A percentile compares a stretch with the other conserved stretches of the same genome.
These are phyloP conservation scores for Cyberlindnera japonica DNA, from an alignment of 805 yeast genomes.

Conservation along the genomic window DNA sequence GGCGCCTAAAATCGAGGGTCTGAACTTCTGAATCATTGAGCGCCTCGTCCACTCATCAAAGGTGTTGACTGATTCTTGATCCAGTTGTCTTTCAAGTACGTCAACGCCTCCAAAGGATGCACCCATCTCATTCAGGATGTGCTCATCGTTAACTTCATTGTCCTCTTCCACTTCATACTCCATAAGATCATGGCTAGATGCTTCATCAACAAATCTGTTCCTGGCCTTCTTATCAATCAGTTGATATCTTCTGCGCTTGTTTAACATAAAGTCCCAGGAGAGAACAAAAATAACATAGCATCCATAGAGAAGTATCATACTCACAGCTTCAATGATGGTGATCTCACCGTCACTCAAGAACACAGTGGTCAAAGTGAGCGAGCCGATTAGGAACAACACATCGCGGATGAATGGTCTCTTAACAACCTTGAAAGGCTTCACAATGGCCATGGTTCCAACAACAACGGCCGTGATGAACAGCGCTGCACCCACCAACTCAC, in stretches of 20 bases:
- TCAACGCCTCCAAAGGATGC: constrained; percentile 15
- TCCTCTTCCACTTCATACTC: constrained; percentile 15
- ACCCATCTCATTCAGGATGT: constrained; percentile 15
- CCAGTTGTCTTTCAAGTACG: constrained; percentile 15
- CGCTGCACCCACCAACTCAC: constrained; percentile 91
- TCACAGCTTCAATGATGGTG: constrained; percentile 49
- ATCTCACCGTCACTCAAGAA: constrained; percentile 58
- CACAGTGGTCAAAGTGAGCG: constrained; percentile 45
- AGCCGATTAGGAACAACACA: constrained; percentile 55
- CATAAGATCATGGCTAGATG: constrained; percentile 6
- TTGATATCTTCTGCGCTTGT: constrained; percentile 16
- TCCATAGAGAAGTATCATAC: constrained; percentile 54
- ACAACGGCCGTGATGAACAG: constrained; percentile 81
- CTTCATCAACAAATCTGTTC: constrained; percentile 18
- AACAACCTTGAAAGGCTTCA: constrained; percentile 63
- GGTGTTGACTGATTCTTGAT: constrained; percentile 8
- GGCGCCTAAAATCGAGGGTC: constrained; percentile 26
- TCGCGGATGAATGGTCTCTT: constrained; percentile 32
- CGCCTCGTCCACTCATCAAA: constrained; percentile 22
- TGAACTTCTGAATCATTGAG: constrained; percentile 13
- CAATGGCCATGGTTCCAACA: constrained; percentile 72
- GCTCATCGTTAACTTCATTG: constrained; percentile 24
- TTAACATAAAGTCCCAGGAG: constrained; percentile 24
- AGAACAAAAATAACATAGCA: constrained; percentile 52
- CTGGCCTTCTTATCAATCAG: constrained; percentile 24